phyloP scores from a whole-genome alignment of 2,329 filamentous ascomycete species.

The Talaromyces atroroseus region DNA sequence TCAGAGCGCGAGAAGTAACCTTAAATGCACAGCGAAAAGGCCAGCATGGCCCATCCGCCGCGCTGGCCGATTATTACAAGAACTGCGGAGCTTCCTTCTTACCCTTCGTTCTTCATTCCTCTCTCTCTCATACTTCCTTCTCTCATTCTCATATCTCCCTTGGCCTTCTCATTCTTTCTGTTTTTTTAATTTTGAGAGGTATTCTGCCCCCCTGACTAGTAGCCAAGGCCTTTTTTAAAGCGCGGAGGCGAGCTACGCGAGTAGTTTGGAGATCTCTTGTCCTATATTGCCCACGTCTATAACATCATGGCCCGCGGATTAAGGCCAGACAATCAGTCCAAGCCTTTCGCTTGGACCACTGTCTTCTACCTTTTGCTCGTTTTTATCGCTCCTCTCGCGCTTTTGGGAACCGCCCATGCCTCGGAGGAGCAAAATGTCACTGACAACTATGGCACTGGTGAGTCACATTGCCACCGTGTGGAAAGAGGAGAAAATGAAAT shows the following conservation, averaged over 20 bases:
- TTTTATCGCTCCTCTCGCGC: constrained; percentile 75
- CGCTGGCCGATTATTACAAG: constrained; percentile 31
- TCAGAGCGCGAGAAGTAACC: constrained; percentile 34
- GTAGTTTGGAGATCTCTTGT: background rate
- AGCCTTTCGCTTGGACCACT: constrained; percentile 77
- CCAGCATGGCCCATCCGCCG: constrained; percentile 38
- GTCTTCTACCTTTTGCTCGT: constrained; percentile 88
- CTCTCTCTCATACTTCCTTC: constrained; percentile 16
- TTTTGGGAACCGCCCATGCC: constrained; percentile 70
- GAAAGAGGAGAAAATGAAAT: background rate
- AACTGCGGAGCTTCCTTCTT: constrained; percentile 15
- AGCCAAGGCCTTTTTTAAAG: background rate
- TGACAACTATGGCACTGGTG: constrained; percentile 72
- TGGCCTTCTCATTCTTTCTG: constrained; percentile 16
- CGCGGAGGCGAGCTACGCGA: constrained; percentile 1
- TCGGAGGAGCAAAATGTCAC: constrained; percentile 59
- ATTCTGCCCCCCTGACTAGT: constrained; percentile 6
- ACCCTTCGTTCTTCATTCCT: constrained; percentile 15
- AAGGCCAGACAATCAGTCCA: constrained; percentile 55
- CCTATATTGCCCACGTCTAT: constrained; percentile 7
- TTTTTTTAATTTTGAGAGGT: constrained; percentile 12
- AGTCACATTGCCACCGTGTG: constrained; percentile 12
- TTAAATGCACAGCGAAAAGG: constrained; percentile 36
- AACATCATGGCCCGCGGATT: constrained; percentile 53
- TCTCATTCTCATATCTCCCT: constrained; percentile 17